Conservation (phyloP, 2,329 filamentous ascomycete species). For the Didymella pinodella region DNA sequence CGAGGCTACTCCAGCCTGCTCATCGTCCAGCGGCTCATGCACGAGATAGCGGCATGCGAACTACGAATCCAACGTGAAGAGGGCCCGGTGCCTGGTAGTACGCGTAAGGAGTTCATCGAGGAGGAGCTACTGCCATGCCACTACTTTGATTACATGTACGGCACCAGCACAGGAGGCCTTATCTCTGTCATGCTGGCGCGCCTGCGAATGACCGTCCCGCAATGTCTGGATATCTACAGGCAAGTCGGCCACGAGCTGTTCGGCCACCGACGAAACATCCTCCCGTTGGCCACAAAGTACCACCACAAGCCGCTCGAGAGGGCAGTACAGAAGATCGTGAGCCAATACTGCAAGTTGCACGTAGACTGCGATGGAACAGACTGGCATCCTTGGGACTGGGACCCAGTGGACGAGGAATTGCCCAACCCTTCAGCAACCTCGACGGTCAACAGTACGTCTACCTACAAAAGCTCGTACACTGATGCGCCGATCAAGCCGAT, state of each 20-base stretch:
- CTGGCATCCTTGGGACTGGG: conserved; percentile 54
- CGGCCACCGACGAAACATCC: conserved; percentile 53
- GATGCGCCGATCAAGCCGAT: conserved; percentile 25
- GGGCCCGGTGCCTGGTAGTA: conserved; percentile 40
- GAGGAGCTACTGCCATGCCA: conserved; percentile 59
- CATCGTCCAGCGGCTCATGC: conserved; percentile 59
- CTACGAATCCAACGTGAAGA: conserved; percentile 55
- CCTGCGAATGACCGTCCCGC: conserved; percentile 58
- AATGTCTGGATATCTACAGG: conserved; percentile 58
- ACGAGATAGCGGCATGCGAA: conserved; percentile 57
- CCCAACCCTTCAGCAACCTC: conserved; percentile 17
- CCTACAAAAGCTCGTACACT: conserved; percentile 29
- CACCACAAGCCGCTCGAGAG: conserved; percentile 58
- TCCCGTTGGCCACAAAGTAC: conserved; percentile 60
- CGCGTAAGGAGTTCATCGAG: conserved; percentile 47
- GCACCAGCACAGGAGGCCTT: conserved; percentile 61
- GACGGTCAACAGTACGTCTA: conserved; percentile 29
- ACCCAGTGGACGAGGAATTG: conserved; percentile 28
- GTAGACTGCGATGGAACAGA: conserved; percentile 54
- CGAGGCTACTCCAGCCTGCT: conserved; percentile 60
- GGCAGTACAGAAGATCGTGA: conserved; percentile 57
- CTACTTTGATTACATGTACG: conserved; percentile 64
- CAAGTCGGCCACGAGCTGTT: conserved; percentile 59
- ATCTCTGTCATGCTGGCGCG: conserved; percentile 61
- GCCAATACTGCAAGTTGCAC: conserved; percentile 55